Evolutionary conservation across 2,329 filamentous ascomycete genomes (phyloP).

Genomic region (Pleomassaria siparia): DNA sequence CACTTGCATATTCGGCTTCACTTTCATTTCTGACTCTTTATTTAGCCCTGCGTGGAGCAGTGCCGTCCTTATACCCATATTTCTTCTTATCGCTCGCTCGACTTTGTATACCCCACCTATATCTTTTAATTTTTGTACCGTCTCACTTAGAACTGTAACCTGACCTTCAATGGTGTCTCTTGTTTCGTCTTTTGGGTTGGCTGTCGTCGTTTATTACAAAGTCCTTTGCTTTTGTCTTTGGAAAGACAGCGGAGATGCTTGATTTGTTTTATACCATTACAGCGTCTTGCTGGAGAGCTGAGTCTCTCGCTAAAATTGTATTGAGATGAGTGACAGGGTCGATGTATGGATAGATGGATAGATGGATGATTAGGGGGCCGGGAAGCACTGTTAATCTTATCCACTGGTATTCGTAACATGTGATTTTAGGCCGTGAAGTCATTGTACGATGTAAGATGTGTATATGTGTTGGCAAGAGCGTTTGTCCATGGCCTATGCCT

Average conservation of each 20-base stretch:
- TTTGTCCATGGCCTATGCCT: no score
- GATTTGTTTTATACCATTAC: slow-evolving; percentile 14
- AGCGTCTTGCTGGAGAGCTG: slow-evolving; percentile 1
- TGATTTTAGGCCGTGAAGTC: no score
- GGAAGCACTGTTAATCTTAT: no score
- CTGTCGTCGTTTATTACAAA: background rate
- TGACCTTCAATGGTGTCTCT: slow-evolving; percentile 7
- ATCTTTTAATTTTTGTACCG: background rate
- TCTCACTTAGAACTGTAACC: slow-evolving; percentile 2
- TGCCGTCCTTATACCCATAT: slow-evolving; percentile 13
- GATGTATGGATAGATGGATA: background rate
- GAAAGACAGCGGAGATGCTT: background rate
- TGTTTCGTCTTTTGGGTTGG: background rate
- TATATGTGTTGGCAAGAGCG: no score
- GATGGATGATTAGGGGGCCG: no score
- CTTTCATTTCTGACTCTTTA: slow-evolving; percentile 6
- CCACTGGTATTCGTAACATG: no score
- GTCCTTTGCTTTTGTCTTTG: background rate
- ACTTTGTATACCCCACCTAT: background rate
- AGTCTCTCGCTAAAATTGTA: background rate
- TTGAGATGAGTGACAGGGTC: no score
- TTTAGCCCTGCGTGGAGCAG: slow-evolving; percentile 20
- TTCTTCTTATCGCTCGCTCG: background rate
- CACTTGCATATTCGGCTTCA: background rate
- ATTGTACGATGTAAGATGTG: no score